phyloP scores from a whole-genome alignment of 768 basidiomycete genomes.

The Tricholoma sp. region DNA sequence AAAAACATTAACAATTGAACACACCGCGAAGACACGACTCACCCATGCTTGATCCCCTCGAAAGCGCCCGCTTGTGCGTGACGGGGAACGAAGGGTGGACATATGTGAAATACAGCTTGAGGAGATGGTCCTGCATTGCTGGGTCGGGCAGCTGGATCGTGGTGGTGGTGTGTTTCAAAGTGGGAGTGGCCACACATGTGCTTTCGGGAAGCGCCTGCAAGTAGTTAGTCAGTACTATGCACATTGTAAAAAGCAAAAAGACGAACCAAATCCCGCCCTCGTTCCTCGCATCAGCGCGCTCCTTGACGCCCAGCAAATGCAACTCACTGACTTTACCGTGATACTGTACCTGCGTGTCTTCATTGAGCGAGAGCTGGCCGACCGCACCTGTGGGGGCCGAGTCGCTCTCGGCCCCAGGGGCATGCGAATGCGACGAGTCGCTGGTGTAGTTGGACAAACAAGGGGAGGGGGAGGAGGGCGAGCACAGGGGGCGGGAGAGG shows the following conservation, averaged over 20 bases:
- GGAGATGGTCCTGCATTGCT: conserved; percentile 58
- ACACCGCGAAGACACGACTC: too few relatives aligned
- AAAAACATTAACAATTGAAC: too few relatives aligned
- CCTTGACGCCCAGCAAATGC: conserved; percentile 61
- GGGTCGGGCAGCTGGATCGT: conserved; percentile 47
- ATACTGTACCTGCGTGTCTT: conserved; percentile 80
- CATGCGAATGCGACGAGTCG: neutral
- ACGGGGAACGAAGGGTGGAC: conserved; percentile 80
- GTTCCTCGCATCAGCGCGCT: conserved; percentile 58
- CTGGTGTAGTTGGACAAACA: neutral
- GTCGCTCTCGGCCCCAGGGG: neutral
- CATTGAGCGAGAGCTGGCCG: conserved; percentile 84
- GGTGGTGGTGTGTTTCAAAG: conserved; percentile 25
- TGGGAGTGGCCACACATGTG: conserved; percentile 82
- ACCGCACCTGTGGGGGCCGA: conserved; percentile 51
- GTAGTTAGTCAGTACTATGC: neutral
- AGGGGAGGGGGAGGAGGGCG: neutral
- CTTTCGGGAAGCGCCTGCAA: conserved; percentile 74
- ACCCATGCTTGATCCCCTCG: conserved; percentile 46
- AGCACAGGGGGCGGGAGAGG: neutral
- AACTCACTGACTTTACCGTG: conserved; percentile 84
- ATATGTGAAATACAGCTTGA: conserved; percentile 75
- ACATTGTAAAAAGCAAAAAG: conserved; percentile 1
- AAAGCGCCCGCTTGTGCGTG: conserved; percentile 67
- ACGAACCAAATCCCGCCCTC: conserved; percentile 74